Conservation (phyloP, 2,329 filamentous ascomycete species). For the Sporothrix pallida region DNA sequence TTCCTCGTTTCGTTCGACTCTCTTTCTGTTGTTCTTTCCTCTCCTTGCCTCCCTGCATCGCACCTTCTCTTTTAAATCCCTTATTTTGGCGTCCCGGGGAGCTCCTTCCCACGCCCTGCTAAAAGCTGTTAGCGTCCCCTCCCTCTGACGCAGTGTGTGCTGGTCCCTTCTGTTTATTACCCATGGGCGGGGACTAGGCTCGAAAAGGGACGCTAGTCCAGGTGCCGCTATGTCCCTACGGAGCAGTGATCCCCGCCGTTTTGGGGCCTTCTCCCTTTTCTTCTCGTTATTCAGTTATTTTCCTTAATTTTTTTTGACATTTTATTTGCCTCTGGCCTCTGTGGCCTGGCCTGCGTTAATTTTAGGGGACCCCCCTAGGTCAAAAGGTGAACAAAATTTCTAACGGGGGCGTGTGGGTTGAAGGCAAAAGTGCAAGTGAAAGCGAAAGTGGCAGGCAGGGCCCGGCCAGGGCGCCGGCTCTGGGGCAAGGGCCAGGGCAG, state of each 20-base stretch:
- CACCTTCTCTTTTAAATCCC: not conserved
- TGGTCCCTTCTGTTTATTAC: slow-evolving; percentile 21
- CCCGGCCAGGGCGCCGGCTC: slow-evolving; percentile 4
- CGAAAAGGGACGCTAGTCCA: slow-evolving; percentile 24
- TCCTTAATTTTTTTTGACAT: not conserved
- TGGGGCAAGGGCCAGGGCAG: not conserved
- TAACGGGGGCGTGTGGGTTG: not conserved
- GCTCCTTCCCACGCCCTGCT: slow-evolving; percentile 29
- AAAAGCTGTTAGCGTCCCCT: slow-evolving; percentile 12
- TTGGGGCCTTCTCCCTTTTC: slow-evolving; percentile 14
- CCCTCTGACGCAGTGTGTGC: slow-evolving; percentile 29
- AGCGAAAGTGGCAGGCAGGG: slow-evolving; percentile 15
- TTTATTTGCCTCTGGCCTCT: no score
- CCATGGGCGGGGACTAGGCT: slow-evolving; percentile 19
- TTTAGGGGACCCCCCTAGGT: slow-evolving; percentile 21
- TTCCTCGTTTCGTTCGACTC: not conserved
- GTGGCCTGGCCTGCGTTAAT: not conserved
- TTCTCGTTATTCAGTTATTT: slow-evolving; percentile 16
- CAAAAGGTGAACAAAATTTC: not conserved
- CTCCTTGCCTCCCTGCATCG: not conserved
- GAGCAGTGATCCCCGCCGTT: slow-evolving; percentile 31
- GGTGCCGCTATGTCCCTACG: slow-evolving; percentile 20
- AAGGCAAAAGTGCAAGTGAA: not conserved
- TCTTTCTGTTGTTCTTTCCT: not conserved
- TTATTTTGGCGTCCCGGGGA: slow-evolving; percentile 26